A percentile compares a stretch with the other conserved stretches of the same genome.
These are phyloP conservation scores for Ogataea angusta DNA, from an alignment of 805 yeast genomes.

Conservation along the genomic window DNA sequence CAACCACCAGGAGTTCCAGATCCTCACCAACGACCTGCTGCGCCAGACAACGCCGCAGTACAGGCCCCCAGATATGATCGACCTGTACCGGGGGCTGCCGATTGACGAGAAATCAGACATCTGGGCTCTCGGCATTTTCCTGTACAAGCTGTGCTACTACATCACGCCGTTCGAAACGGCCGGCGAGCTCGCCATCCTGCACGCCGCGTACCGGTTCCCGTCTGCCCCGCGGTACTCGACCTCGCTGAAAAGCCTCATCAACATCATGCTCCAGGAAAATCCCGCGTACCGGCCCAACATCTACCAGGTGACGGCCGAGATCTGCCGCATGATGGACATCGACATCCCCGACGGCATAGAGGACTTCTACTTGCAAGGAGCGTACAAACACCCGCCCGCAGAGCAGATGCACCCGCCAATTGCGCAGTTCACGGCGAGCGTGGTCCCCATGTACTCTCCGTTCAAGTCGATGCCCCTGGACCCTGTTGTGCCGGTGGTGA, in stretches of 20 bases:
- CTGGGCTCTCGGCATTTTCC: slow-evolving; percentile 94
- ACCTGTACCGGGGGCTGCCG: slow-evolving; percentile 74
- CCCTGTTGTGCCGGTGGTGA: slow-evolving; percentile 31
- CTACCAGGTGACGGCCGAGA: slow-evolving; percentile 67
- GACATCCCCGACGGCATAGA: slow-evolving; percentile 36
- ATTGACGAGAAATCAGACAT: slow-evolving; percentile 91
- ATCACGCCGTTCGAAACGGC: slow-evolving; percentile 94
- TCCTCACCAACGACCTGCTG: slow-evolving; percentile 79
- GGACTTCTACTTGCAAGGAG: slow-evolving; percentile 34
- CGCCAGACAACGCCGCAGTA: slow-evolving; percentile 95
- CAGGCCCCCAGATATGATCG: slow-evolving; percentile 95
- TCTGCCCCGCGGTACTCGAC: slow-evolving; percentile 65
- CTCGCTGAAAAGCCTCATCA: slow-evolving; percentile 68
- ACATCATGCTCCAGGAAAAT: slow-evolving; percentile 77
- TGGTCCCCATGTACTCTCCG: slow-evolving; percentile 30
- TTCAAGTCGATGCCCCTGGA: slow-evolving; percentile 39
- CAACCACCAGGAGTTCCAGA: slow-evolving; percentile 66
- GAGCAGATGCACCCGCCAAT: slow-evolving; percentile 28
- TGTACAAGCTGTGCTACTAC: slow-evolving; percentile 87
- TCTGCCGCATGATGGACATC: slow-evolving; percentile 58
- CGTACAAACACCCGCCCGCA: slow-evolving; percentile 26
- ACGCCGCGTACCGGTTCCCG: slow-evolving; percentile 79
- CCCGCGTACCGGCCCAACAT: slow-evolving; percentile 84
- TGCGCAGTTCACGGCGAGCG: slow-evolving; percentile 30
- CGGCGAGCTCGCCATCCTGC: slow-evolving; percentile 80